These are phyloP conservation scores for Saccharomycopsis capsularis DNA, from an alignment of 805 yeast genomes.

Conservation along the genomic window DNA sequence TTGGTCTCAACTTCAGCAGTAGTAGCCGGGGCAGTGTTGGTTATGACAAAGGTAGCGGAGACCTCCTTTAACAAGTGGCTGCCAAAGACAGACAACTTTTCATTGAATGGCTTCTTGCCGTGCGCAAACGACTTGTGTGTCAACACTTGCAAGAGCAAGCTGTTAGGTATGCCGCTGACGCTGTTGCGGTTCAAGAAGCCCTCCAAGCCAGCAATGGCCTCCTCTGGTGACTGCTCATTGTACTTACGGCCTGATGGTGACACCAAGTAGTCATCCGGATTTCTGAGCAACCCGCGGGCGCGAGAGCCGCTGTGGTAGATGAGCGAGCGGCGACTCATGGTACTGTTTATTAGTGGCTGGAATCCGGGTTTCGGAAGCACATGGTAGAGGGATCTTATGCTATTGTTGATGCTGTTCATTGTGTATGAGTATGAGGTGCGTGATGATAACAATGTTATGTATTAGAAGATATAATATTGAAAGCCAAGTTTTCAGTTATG, in stretches of 20 bases:
- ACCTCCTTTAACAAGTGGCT: conserved; percentile 48
- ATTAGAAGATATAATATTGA: no score
- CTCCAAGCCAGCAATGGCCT: conserved; percentile 44
- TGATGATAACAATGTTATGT: no score
- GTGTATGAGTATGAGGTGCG: no score
- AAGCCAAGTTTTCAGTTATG: no score
- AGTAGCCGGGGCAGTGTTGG: conserved; percentile 9
- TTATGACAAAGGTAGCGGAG: conserved; percentile 38
- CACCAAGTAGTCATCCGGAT: conserved; percentile 49
- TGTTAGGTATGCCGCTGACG: conserved; percentile 24
- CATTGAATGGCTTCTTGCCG: conserved; percentile 85
- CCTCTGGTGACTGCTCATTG: conserved; percentile 48
- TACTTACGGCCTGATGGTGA: conserved; percentile 20
- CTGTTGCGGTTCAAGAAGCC: conserved; percentile 36
- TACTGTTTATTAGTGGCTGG: no score
- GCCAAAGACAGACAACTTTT: conserved; percentile 71
- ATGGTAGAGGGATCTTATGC: not conserved
- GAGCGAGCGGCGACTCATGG: conserved; percentile 8
- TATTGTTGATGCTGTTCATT: not conserved
- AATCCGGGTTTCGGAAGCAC: no score
- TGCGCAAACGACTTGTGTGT: conserved; percentile 95
- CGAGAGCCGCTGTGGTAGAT: conserved; percentile 38
- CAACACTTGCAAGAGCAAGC: conserved; percentile 67
- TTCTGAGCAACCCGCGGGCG: conserved; percentile 65
- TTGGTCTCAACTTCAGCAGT: not conserved